These are phyloP conservation scores for Diddensiella transvaalensis DNA, from an alignment of 805 yeast species.

Conservation along the genomic window DNA sequence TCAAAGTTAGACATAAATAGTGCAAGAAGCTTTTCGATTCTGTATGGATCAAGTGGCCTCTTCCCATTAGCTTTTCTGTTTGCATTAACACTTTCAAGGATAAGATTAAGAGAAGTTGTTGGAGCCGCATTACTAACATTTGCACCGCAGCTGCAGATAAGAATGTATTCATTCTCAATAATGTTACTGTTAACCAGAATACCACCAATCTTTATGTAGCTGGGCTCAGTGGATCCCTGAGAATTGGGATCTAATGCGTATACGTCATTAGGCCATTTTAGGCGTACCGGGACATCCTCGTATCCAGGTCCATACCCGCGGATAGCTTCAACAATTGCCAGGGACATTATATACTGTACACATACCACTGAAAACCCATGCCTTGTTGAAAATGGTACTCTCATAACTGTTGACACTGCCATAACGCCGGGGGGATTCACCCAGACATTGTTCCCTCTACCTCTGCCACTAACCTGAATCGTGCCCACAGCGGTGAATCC, in stretches of 20 bases:
- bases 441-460: slow-evolving; percentile 95
- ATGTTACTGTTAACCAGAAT: slow-evolving; percentile 76
- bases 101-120: slow-evolving; percentile 78
- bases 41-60: slow-evolving; percentile 43
- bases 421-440: slow-evolving; percentile 89
- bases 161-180: slow-evolving; percentile 52
- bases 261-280: slow-evolving; percentile 97
- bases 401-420: slow-evolving; percentile 71
- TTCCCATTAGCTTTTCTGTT: slow-evolving; percentile 44
- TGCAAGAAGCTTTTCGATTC: slow-evolving; percentile 57
- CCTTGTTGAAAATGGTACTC: slow-evolving; percentile 45
- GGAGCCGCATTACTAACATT: slow-evolving; percentile 86
- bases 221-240: slow-evolving; percentile 13
- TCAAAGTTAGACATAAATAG: slow-evolving; percentile 63
- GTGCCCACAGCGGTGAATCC: slow-evolving; percentile 71
- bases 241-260: slow-evolving; percentile 62
- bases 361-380: slow-evolving; percentile 58
- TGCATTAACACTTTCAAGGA: slow-evolving; percentile 59
- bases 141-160: slow-evolving; percentile 84
- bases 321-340: slow-evolving; percentile 81
- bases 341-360: slow-evolving; percentile 76
- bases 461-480: slow-evolving; percentile 85
- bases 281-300: slow-evolving; percentile 68
- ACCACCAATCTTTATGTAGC: slow-evolving; percentile 76
- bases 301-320: slow-evolving; percentile 61